Evolutionary conservation across 805 yeast species (phyloP).

Genomic region (Millerozyma miso): DNA sequence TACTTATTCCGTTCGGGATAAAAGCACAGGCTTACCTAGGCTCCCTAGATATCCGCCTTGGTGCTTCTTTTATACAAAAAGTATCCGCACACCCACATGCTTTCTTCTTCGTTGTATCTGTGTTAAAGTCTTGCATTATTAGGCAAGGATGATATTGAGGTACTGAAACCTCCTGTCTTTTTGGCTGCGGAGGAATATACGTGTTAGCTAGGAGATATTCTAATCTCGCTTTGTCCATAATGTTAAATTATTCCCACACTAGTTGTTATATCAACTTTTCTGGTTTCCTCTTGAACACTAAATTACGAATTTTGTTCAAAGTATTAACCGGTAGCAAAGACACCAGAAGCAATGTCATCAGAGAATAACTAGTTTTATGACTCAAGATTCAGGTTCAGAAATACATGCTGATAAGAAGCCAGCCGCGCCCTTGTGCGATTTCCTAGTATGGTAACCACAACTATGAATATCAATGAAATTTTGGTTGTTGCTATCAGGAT

Average conservation of each 20-base stretch:
- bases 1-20: too few relatives aligned
- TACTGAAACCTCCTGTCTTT: slow-evolving; percentile 17
- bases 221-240: slow-evolving; percentile 45
- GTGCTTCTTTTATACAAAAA: slow-evolving; percentile 37
- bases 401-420: not conserved
- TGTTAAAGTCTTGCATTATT: slow-evolving; percentile 52
- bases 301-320: too few relatives aligned
- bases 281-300: too few relatives aligned
- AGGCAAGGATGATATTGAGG: slow-evolving; percentile 56
- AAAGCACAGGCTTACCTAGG: too few relatives aligned
- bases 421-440: not conserved
- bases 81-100: slow-evolving; percentile 40
- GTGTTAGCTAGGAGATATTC: slow-evolving; percentile 35
- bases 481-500: not conserved
- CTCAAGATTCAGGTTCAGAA: too few relatives aligned
- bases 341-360: too few relatives aligned
- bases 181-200: slow-evolving; percentile 41
- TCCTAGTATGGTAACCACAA: not conserved
- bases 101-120: slow-evolving; percentile 39
- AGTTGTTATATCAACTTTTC: too few relatives aligned
- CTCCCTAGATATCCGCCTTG: slow-evolving; percentile 36
- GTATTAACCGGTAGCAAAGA: too few relatives aligned
- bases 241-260: too few relatives aligned
- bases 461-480: not conserved
- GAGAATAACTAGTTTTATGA: too few relatives aligned